Percentiles rank a stretch among this genome's conserved stretches.
phyloP scores from a whole-genome alignment of 2,329 filamentous ascomycete genomes.

The Setomelanomma holmii region DNA sequence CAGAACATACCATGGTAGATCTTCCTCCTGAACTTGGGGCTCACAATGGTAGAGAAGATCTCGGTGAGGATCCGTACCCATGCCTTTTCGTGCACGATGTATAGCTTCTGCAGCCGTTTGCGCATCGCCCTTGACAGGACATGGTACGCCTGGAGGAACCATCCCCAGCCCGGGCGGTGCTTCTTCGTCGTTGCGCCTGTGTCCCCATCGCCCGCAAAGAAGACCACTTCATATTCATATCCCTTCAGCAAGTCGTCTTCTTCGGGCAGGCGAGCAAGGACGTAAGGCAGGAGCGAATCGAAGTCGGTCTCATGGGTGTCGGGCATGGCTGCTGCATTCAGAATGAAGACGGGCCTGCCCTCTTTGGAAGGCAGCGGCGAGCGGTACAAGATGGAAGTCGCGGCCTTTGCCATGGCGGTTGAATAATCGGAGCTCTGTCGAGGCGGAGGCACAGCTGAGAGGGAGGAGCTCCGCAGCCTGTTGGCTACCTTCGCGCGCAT shows the following conservation, averaged over 20 bases:
- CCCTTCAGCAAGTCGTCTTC: constrained; percentile 63
- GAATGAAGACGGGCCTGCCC: constrained; percentile 60
- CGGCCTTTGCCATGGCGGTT: constrained; percentile 55
- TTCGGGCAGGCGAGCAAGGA: constrained; percentile 61
- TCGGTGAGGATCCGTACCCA: constrained; percentile 64
- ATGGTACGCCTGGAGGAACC: constrained; percentile 66
- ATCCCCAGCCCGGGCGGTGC: constrained; percentile 60
- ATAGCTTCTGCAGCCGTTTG: constrained; percentile 63
- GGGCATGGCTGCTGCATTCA: constrained; percentile 64
- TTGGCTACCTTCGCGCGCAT: constrained; percentile 48
- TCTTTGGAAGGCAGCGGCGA: constrained; percentile 59
- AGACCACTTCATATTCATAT: constrained; percentile 63
- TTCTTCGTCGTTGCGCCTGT: constrained; percentile 56
- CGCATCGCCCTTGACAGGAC: constrained; percentile 61
- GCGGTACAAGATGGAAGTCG: constrained; percentile 62
- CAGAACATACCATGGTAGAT: constrained; percentile 59
- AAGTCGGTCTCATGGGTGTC: constrained; percentile 62
- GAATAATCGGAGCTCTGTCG: constrained; percentile 57
- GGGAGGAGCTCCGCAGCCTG: constrained; percentile 52
- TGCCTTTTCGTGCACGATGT: constrained; percentile 64
- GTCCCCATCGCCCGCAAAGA: constrained; percentile 63
- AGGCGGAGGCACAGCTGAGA: constrained; percentile 56
- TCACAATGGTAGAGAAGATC: constrained; percentile 64
- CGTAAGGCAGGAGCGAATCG: constrained; percentile 62
- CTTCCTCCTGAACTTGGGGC: constrained; percentile 64